Percentiles rank a stretch among this genome's conserved stretches.
Conservation (phyloP, 1,139 yeast genomes). For the Hyphopichia wangnamkhiaoensis region DNA sequence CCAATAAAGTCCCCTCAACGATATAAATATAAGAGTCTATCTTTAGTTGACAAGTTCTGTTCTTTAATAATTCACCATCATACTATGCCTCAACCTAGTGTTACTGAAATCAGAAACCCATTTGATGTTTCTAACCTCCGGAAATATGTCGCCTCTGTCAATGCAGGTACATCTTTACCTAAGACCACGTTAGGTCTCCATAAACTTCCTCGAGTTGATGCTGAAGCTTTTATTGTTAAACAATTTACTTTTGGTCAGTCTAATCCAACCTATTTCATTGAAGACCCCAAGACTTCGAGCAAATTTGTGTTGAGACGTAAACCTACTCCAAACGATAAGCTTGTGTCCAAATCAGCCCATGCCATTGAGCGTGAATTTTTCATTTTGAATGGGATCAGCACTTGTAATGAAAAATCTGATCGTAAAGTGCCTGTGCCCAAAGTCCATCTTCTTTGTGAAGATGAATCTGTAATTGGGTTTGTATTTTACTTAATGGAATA, state of each 20-base stretch:
- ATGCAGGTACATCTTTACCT: slow-evolving; percentile 6
- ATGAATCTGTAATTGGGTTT: slow-evolving; percentile 48
- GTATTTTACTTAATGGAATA: slow-evolving; percentile 66
- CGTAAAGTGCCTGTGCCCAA: slow-evolving; percentile 51
- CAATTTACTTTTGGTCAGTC: slow-evolving; percentile 70
- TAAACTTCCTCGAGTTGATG: slow-evolving; percentile 15
- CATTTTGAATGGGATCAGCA: slow-evolving; percentile 49
- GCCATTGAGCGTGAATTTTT: slow-evolving; percentile 66
- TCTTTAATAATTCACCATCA: too few relatives aligned
- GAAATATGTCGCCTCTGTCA: slow-evolving; percentile 21
- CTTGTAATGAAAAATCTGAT: slow-evolving; percentile 24
- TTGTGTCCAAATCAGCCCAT: slow-evolving; percentile 63
- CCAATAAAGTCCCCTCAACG: too few relatives aligned
- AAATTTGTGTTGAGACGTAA: slow-evolving; percentile 59
- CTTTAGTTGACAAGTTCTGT: too few relatives aligned
- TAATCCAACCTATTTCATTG: slow-evolving; percentile 61
- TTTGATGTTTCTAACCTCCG: slow-evolving; percentile 36
- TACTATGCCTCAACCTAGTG: slow-evolving; percentile 19
- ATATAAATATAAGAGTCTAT: too few relatives aligned
- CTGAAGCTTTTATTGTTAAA: slow-evolving; percentile 29
- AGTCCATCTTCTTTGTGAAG: slow-evolving; percentile 52
- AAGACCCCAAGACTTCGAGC: slow-evolving; percentile 37
- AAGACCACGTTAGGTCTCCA: slow-evolving; percentile 20
- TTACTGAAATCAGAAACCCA: slow-evolving; percentile 36
- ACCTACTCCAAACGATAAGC: slow-evolving; percentile 55